A percentile compares a stretch with the other conserved stretches of the same genome.
Evolutionary conservation across 2,329 filamentous ascomycete species (phyloP).

Genomic region (Fusarium newnesense): DNA sequence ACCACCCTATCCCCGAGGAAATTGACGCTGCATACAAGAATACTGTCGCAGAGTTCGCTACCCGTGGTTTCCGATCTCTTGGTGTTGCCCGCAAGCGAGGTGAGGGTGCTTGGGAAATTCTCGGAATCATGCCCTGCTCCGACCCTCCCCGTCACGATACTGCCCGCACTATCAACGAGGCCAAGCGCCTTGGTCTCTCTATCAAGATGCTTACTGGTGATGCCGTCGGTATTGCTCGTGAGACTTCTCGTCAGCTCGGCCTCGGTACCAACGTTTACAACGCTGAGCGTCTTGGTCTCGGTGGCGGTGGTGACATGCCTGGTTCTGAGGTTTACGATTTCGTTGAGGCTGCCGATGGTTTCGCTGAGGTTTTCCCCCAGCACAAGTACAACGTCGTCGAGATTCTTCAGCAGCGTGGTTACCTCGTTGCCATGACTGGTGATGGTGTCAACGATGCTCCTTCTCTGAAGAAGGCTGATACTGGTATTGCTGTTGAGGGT

Average conservation of each 20-base stretch:
- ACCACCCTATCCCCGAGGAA: conserved; percentile 80
- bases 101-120: conserved; percentile 85
- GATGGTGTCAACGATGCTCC: conserved; percentile 95
- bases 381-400: conserved; percentile 83
- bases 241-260: conserved; percentile 90
- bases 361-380: conserved; percentile 93
- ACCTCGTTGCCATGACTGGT: conserved; percentile 95
- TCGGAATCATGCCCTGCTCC: conserved; percentile 94
- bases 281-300: conserved; percentile 89
- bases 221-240: conserved; percentile 90
- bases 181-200: conserved; percentile 85
- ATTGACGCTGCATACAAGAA: conserved; percentile 85
- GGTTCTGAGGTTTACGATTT: conserved; percentile 95
- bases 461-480: conserved; percentile 94
- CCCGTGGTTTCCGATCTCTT: conserved; percentile 92
- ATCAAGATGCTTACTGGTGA: conserved; percentile 98
- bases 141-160: conserved; percentile 93
- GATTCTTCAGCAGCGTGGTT: conserved; percentile 91
- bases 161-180: conserved; percentile 88
- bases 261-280: conserved; percentile 95
- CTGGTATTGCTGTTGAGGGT: conserved; percentile 93
- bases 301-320: conserved; percentile 90
- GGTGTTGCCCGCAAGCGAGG: conserved; percentile 92
- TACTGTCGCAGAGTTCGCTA: conserved; percentile 91
- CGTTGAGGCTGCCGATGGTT: conserved; percentile 93